A percentile compares a stretch with the other conserved stretches of the same genome.
phyloP scores from a whole-genome alignment of 164 flowering plant genomes.

The Vitis cinerea region DNA sequence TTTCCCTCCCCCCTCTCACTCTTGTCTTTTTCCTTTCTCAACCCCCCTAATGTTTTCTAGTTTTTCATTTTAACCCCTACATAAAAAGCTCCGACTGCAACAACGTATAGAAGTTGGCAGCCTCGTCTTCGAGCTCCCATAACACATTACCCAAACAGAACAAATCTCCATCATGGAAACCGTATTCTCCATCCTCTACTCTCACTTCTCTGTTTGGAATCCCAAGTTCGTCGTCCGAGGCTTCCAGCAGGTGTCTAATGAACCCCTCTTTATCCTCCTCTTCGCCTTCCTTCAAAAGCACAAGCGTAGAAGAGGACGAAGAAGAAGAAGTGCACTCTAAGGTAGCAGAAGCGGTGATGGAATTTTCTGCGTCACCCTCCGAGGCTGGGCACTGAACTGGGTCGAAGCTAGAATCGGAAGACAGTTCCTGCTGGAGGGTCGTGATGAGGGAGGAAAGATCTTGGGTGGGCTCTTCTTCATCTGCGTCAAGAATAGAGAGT shows the following conservation, averaged over 20 bases:
- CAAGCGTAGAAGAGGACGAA: conserved; percentile 7
- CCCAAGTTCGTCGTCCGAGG: conserved; percentile 84
- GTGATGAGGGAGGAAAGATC: conserved; percentile 45
- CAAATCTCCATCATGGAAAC: not conserved
- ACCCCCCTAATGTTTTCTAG: conserved; percentile 14
- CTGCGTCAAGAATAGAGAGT: conserved; percentile 40
- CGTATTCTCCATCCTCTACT: not conserved
- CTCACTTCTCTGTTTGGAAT: conserved; percentile 36
- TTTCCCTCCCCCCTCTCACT: not conserved
- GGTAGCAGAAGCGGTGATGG: not conserved
- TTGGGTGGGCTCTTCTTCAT: conserved; percentile 38
- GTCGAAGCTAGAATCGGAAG: conserved; percentile 12
- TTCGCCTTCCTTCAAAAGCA: conserved; percentile 3
- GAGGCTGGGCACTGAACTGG: not conserved
- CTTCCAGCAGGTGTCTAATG: conserved; percentile 69
- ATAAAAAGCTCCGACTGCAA: conserved; percentile 59
- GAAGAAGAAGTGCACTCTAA: conserved; percentile 8
- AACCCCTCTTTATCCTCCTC: conserved; percentile 40
- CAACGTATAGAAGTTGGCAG: conserved; percentile 52
- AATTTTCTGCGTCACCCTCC: conserved; percentile 13
- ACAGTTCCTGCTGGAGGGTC: conserved; percentile 45
- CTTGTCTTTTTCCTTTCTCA: not conserved
- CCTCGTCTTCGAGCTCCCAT: conserved; percentile 70
- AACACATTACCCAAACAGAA: conserved; percentile 28
- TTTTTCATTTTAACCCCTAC: conserved; percentile 28